Percentiles rank a stretch among this genome's conserved stretches.
These are phyloP conservation scores for Paraleonurus japonicus DNA, from an alignment of 257 asterid species.

Conservation along the genomic window DNA sequence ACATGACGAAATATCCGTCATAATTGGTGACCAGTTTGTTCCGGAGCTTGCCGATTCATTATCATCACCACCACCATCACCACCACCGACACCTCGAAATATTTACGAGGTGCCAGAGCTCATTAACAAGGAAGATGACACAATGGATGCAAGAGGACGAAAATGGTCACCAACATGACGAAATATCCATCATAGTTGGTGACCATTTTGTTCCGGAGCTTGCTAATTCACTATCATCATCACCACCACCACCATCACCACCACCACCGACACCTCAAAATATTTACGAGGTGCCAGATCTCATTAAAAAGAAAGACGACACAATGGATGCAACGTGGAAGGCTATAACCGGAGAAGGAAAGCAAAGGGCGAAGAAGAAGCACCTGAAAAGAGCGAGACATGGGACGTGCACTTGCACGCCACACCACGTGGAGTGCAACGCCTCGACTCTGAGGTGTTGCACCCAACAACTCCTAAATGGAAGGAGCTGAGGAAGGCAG, in stretches of 20 bases:
- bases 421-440: background rate
- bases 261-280: background rate
- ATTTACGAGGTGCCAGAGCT: no score
- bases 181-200: background rate
- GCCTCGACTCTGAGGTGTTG: conserved; percentile 38
- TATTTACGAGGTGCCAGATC: no score
- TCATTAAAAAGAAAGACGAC: conserved; percentile 22
- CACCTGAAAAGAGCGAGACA: conserved; percentile 50
- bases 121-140: no score
- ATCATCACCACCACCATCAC: conserved; percentile 22
- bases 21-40: background rate
- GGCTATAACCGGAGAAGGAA: conserved; percentile 41
- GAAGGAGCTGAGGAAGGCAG: conserved; percentile 58
- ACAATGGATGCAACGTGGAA: conserved; percentile 72
- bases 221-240: background rate
- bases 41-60: background rate
- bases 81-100: background rate
- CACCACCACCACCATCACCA: conserved; percentile 12
- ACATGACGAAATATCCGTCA: background rate
- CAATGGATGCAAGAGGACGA: no score
- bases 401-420: conserved; percentile 27
- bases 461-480: conserved; percentile 31
- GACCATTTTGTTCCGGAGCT: background rate
- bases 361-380: conserved; percentile 24
- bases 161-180: background rate